Percentiles rank a stretch among this genome's conserved stretches.
These are phyloP conservation scores for Populus euphratica DNA, from an alignment of 345 rosid species.

Conservation along the genomic window DNA sequence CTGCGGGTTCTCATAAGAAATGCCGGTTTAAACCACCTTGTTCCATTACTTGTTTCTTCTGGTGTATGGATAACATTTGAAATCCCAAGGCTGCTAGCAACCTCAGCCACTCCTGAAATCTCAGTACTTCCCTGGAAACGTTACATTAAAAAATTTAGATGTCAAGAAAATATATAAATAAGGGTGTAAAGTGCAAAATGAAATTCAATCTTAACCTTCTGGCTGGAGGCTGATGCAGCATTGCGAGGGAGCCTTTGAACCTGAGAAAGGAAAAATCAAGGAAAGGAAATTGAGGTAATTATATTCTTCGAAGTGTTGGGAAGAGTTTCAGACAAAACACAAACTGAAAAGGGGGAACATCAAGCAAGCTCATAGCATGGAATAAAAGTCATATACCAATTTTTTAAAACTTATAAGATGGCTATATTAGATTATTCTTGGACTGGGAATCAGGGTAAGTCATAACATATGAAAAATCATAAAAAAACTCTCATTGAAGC, in stretches of 20 bases:
- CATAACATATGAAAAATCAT: neutral
- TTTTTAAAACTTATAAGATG: neutral
- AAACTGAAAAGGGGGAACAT: neutral
- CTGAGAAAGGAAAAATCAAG: constrained; percentile 24
- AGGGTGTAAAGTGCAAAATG: neutral
- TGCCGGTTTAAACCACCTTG: constrained; percentile 20
- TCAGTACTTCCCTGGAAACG: constrained; percentile 46
- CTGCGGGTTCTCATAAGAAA: constrained; percentile 40
- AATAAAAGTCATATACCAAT: neutral
- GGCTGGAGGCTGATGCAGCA: constrained; percentile 32
- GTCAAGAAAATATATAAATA: neutral
- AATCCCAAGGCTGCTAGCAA: constrained; percentile 23
- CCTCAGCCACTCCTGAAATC: constrained; percentile 23
- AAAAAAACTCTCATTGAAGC: neutral
- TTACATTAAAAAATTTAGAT: constrained; percentile 1
- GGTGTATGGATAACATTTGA: constrained; percentile 19
- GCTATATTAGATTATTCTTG: neutral
- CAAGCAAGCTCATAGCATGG: neutral
- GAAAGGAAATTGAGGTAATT: neutral
- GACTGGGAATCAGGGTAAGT: neutral
- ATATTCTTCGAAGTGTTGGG: neutral
- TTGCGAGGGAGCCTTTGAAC: constrained; percentile 25
- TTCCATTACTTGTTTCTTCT: constrained; percentile 21
- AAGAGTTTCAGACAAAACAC: neutral
- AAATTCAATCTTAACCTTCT: constrained; percentile 33